Evolutionary conservation across 192 early-diverging fungal species (phyloP).

Genomic region (Ramicandelaber brevisporus): DNA sequence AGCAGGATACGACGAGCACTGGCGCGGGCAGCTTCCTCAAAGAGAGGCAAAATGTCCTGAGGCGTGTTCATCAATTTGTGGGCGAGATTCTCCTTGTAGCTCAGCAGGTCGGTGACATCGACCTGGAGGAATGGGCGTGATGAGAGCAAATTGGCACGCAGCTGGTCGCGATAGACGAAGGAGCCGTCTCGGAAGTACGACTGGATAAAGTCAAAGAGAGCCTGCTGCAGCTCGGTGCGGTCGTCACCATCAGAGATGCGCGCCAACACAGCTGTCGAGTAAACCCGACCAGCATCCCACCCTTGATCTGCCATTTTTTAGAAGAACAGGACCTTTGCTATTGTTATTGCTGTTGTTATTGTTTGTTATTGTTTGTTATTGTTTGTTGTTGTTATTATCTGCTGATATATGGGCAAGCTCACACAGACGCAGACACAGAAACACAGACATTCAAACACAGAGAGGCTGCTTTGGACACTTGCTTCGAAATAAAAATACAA

Average conservation of each 20-base stretch:
- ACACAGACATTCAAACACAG: too few species aligned
- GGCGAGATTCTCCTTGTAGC: constrained; percentile 61
- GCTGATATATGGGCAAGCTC: too few species aligned
- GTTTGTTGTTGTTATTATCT: too few species aligned
- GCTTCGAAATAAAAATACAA: too few species aligned
- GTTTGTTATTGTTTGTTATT: too few species aligned
- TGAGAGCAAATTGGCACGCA: constrained; percentile 55
- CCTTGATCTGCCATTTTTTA: constrained; percentile 26
- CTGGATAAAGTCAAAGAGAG: constrained; percentile 59
- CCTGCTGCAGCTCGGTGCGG: constrained; percentile 28
- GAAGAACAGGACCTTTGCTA: too few species aligned
- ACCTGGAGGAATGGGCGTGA: constrained; percentile 64
- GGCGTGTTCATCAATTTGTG: constrained; percentile 56
- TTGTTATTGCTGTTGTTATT: too few species aligned
- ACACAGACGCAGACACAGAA: too few species aligned
- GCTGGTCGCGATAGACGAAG: constrained; percentile 81
- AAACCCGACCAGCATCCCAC: constrained; percentile 63
- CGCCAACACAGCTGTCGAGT: constrained; percentile 36
- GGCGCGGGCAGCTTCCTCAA: constrained; percentile 64
- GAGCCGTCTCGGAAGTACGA: constrained; percentile 64
- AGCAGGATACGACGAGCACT: constrained; percentile 48
- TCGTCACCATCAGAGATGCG: constrained; percentile 26
- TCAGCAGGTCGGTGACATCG: constrained; percentile 60
- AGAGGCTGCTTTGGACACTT: too few species aligned
- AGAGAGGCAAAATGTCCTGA: constrained; percentile 54